phyloP scores from a whole-genome alignment of 108 stramenopile genomes.

The Cafeteria roenbergensis region DNA sequence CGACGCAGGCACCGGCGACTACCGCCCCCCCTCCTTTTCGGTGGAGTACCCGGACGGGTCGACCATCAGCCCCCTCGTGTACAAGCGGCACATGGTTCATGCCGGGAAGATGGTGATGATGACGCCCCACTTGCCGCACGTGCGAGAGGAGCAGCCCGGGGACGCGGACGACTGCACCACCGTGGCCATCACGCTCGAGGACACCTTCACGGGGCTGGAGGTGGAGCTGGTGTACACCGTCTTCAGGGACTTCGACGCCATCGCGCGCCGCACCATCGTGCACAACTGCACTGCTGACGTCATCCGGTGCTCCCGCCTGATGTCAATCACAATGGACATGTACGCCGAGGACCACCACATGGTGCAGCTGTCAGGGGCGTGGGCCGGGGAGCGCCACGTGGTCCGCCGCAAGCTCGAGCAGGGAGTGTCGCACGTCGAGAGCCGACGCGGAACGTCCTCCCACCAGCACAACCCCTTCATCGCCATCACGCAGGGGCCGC shows the following conservation, averaged over 20 bases:
- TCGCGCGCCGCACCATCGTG: background rate
- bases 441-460: background rate
- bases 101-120: background rate
- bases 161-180: background rate
- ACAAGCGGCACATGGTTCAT: background rate
- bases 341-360: background rate
- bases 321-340: conserved; percentile 1
- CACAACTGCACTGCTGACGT: background rate
- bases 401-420: conserved; percentile 7
- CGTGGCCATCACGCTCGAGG: conserved; percentile 12
- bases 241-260: background rate
- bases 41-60: conserved; percentile 14
- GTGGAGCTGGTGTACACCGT: conserved; percentile 16
- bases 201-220: conserved; percentile 2
- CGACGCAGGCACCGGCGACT: conserved; percentile 20
- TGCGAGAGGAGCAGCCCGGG: background rate
- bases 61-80: conserved; percentile 7
- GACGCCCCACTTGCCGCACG: background rate
- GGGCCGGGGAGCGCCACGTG: conserved; percentile 11
- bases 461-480: conserved; percentile 21
- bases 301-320: background rate
- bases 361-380: conserved; percentile 3
- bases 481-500: conserved; percentile 5
- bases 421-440: conserved; percentile 13
- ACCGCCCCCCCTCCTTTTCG: conserved; percentile 13